Evolutionary conservation across 1,284 basidiomycete species (phyloP), one percentile per base, ranked within the genome.

Genomic region (Peniophora sp.): DNA sequence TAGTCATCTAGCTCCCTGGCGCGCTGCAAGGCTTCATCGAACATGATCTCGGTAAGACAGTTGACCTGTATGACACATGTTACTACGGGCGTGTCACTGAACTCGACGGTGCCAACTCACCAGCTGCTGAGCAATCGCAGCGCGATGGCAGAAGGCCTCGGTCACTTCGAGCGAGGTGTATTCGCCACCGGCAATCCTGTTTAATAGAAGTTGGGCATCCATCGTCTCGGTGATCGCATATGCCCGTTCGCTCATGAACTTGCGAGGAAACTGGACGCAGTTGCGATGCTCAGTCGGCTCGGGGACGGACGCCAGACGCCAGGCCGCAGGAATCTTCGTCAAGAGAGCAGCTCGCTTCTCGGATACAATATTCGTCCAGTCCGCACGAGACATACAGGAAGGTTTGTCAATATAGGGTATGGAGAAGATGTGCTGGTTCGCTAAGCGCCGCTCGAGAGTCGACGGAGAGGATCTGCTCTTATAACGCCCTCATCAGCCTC

Each of bases 1-100:
- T 45, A 45, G 11, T 45, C 44, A 22, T 22, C 44, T 6, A 45
- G 44, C 20, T 45, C 44, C 44, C n/a, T 22, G 44, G 44, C 44
- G 5, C 23, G 44, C 8, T 16, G 23, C 22, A 45, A 22, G 23
- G 44, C 44, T 19, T 45, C 44, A 20, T 45, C 23, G 22, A 45
- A 24, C 44, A 45, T 45, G 44, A 45, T 45, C 44, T 45, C 44
- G 5, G 44, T 23, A 22, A 41, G 39, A 22, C n/a, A n/a, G 20
- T 41, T 41, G 39, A 41, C 39, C 39, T 41, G 39, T 17, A 8
- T 11, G n/a, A 11, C 35, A 36, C 10, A 36, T 36, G 10, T 36
- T 10, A 36, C 10, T 36, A n/a, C 11, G 10, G 35, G 10, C 35
- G n/a, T 10, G n/a, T n/a, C 11, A 36, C 11, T 36, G 35, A n/a